Evolutionary conservation across 2,329 filamentous ascomycete genomes (phyloP).

Genomic region (Xylariaceae sp.): DNA sequence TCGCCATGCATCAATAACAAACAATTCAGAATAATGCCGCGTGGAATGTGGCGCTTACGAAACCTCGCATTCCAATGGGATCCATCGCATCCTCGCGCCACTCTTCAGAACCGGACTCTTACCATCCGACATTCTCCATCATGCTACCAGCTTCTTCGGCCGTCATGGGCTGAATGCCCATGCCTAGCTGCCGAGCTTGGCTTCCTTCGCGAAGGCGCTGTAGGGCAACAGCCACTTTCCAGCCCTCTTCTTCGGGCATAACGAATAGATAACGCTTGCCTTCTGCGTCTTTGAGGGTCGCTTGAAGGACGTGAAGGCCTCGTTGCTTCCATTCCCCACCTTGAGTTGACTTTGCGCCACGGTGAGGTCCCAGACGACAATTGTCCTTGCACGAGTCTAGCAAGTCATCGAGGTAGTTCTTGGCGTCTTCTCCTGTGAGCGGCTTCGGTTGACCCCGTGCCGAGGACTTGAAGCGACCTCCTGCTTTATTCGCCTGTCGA

Average conservation of each 20-base stretch:
- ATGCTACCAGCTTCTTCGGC: conserved; percentile 52
- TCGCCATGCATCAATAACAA: conserved; percentile 26
- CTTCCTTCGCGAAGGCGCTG: conserved; percentile 59
- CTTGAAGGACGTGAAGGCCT: conserved; percentile 61
- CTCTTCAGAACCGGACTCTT: conserved; percentile 14
- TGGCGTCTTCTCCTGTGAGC: conserved; percentile 63
- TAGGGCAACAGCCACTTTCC: conserved; percentile 64
- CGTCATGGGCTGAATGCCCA: conserved; percentile 58
- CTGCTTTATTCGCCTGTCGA: conserved; percentile 45
- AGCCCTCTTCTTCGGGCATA: conserved; percentile 61
- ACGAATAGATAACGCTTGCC: conserved; percentile 66
- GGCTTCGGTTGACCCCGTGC: conserved; percentile 50
- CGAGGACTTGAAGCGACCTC: conserved; percentile 43
- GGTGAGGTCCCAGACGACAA: conserved; percentile 55
- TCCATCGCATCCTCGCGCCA: background rate
- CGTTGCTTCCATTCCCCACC: conserved; percentile 54
- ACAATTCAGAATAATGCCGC: conserved; percentile 7
- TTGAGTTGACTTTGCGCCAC: conserved; percentile 42
- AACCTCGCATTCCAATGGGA: conserved; percentile 2
- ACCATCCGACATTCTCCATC: conserved; percentile 60
- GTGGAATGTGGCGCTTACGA: conserved; percentile 8
- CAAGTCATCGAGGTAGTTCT: conserved; percentile 61
- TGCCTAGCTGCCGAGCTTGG: conserved; percentile 58
- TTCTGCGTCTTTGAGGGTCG: conserved; percentile 63
- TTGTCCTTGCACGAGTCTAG: conserved; percentile 63